Base-by-base conservation (phyloP, 257 asterid genomes). In the Gardenia jasminoides region DNA sequence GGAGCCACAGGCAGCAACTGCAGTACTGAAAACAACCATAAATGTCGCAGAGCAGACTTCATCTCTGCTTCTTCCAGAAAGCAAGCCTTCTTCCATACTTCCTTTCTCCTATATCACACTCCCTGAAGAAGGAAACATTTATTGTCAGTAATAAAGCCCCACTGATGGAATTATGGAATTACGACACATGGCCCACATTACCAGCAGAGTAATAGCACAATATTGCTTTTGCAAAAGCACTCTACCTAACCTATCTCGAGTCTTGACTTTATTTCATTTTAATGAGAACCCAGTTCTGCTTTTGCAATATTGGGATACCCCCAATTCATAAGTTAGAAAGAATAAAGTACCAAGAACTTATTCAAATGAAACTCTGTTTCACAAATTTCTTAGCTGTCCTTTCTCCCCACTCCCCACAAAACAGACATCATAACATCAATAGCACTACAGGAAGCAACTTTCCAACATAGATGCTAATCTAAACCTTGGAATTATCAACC, bases 1-100 rank as follows among this genome's bases (percentile, higher is more conserved):
- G 72, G 79, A 76, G 59, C 79, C 79, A 17, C 79, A 76, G 71
- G 79, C 71, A 43, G 66, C 79, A 62, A 76, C 79, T 11, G 44
- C 47, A 41, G 79, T 76, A 62, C 79, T 76, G 26, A 76, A 76
- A 33, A 76, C 22, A 36, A 76, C 79, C 61, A 28, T 76, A 4
- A 61, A 72, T 15, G 79, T 76, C 0, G 79, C 72, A 62, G 72
- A 44, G 79, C 79, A 26, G 13, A 76, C 62, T 61, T 62, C 61
- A 52, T 44, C 71, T 17, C 70, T 75, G 70, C 78, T 58, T 36
- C 78, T 58, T 36, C 78, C 65, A 15, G 30, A 24, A 16, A 76
- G 46, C 79, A 76, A 76, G 62, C 72, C 62, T 62, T 75, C 78
- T 58, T 75, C 78, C 78, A 75, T 75, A 47, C 72, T 24, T 0